These are phyloP conservation scores for Saturnispora gosingensis DNA, from an alignment of 805 yeast genomes.

Conservation along the genomic window DNA sequence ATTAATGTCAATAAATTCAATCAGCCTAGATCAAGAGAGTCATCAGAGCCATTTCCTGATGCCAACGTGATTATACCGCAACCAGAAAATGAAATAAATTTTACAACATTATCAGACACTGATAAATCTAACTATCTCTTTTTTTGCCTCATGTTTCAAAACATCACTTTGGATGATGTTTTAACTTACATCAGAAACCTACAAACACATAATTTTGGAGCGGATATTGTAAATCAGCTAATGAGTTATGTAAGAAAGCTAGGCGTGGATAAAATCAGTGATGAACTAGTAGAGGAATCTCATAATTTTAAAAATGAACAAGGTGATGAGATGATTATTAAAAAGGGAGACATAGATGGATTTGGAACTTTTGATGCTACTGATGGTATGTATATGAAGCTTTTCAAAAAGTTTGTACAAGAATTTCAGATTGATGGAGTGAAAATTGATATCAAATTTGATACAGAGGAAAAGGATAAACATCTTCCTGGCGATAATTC, in stretches of 20 bases:
- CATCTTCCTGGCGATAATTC: not conserved
- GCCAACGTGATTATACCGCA: not conserved
- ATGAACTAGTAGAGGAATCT: constrained; percentile 27
- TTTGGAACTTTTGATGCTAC: constrained; percentile 25
- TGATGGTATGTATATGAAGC: constrained; percentile 28
- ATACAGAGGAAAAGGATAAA: constrained; percentile 6
- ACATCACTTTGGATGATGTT: constrained; percentile 25
- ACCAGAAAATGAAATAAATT: not conserved
- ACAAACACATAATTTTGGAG: constrained; percentile 21
- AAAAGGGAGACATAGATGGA: constrained; percentile 19
- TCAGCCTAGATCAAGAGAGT: constrained; percentile 1
- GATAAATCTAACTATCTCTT: not conserved
- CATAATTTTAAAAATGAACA: constrained; percentile 13
- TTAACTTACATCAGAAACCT: constrained; percentile 31
- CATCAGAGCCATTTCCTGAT: not conserved
- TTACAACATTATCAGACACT: not conserved
- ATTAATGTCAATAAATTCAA: constrained; percentile 20
- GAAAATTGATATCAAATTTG: constrained; percentile 27
- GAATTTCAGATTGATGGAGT: constrained; percentile 34
- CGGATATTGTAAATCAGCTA: constrained; percentile 29
- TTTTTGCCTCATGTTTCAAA: constrained; percentile 15
- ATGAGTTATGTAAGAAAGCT: constrained; percentile 27
- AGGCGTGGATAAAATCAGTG: constrained; percentile 27
- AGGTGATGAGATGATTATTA: constrained; percentile 17
- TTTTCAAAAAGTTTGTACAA: constrained; percentile 37